Conservation (phyloP, 805 yeast genomes). For the Candida fluviatilis region DNA sequence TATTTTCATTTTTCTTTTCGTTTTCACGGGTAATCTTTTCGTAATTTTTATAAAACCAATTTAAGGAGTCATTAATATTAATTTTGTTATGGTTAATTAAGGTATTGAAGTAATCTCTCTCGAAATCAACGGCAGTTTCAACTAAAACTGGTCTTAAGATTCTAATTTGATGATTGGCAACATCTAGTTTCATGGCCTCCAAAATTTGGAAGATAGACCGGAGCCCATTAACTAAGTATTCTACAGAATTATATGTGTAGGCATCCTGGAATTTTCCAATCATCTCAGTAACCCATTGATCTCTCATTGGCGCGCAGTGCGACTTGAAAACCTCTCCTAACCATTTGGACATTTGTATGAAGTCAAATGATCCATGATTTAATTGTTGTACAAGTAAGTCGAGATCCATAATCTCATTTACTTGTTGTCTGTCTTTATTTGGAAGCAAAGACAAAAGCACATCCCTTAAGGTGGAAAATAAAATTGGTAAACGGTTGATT, state of each 20-base stretch:
- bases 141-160: constrained; percentile 78
- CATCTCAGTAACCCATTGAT: constrained; percentile 84
- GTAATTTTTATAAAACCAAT: constrained; percentile 55
- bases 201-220: constrained; percentile 74
- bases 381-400: constrained; percentile 75
- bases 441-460: constrained; percentile 75
- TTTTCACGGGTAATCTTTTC: constrained; percentile 12
- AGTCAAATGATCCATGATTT: constrained; percentile 65
- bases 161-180: constrained; percentile 91
- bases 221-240: constrained; percentile 66
- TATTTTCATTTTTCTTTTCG: neutral
- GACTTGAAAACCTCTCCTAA: constrained; percentile 72
- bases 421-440: constrained; percentile 61
- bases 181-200: constrained; percentile 93
- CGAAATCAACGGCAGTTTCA: constrained; percentile 85
- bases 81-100: constrained; percentile 53
- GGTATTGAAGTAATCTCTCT: constrained; percentile 71
- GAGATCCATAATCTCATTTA: constrained; percentile 70
- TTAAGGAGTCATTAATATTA: constrained; percentile 54
- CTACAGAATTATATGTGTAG: constrained; percentile 40
- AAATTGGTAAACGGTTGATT: constrained; percentile 52
- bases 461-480: constrained; percentile 75
- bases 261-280: constrained; percentile 52
- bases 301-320: constrained; percentile 96
- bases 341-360: constrained; percentile 68